Evolutionary conservation across 495 filamentous ascomycete genomes (phyloP).

Genomic region (Penicillium psychrofluorescens): DNA sequence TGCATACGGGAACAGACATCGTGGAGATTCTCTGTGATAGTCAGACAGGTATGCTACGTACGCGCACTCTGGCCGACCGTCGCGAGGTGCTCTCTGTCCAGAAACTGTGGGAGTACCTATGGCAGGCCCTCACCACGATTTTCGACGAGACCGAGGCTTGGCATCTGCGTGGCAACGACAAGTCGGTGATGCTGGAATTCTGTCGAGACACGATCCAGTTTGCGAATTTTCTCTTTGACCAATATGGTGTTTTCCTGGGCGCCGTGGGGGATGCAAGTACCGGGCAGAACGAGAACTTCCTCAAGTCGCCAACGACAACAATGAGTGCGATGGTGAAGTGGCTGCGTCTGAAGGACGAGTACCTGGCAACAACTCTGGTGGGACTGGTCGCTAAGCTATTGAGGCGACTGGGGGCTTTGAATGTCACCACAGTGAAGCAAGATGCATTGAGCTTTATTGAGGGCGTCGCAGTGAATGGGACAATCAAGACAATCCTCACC

Average conservation of each 20-base stretch:
- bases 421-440: constrained; percentile 55
- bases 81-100: constrained; percentile 57
- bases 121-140: constrained; percentile 71
- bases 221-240: constrained; percentile 74
- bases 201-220: constrained; percentile 91
- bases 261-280: constrained; percentile 47
- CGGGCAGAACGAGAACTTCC: constrained; percentile 30
- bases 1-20: constrained; percentile 68
- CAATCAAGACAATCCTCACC: constrained; percentile 63
- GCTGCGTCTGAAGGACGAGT: constrained; percentile 77
- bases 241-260: constrained; percentile 70
- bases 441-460: constrained; percentile 55
- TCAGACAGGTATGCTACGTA: constrained; percentile 70
- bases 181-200: constrained; percentile 76
- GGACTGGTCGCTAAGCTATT: constrained; percentile 64
- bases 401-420: constrained; percentile 58
- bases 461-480: constrained; percentile 48
- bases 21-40: constrained; percentile 77
- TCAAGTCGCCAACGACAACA: constrained; percentile 53
- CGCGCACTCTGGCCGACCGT: constrained; percentile 47
- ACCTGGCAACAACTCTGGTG: constrained; percentile 68
- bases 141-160: constrained; percentile 77
- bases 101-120: constrained; percentile 74
- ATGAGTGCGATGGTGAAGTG: constrained; percentile 69
- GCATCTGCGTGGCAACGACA: constrained; percentile 61